phyloP scores from a whole-genome alignment of 345 rosid species.

The Lepidium sativum region DNA sequence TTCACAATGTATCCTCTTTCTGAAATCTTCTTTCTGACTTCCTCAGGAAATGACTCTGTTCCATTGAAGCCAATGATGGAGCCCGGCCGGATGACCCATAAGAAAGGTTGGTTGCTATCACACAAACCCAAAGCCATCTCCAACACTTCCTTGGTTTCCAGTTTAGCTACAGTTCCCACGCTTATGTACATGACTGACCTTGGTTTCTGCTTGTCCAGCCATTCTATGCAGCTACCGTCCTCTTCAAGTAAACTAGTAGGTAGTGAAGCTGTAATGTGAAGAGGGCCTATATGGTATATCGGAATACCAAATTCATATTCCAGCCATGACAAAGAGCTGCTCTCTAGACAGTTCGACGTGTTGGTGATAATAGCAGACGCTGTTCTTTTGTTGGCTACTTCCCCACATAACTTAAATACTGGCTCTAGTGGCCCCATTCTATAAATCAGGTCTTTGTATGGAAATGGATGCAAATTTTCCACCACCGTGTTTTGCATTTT shows the following conservation, averaged over 20 bases:
- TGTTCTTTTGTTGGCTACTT: constrained; percentile 1
- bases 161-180: constrained; percentile 37
- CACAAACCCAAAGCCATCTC: constrained; percentile 47
- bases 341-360: constrained; percentile 11
- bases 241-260: constrained; percentile 12
- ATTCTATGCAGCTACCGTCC: constrained; percentile 31
- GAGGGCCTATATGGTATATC: constrained; percentile 15
- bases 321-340: background rate
- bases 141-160: constrained; percentile 35
- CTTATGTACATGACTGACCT: constrained; percentile 46
- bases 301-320: constrained; percentile 7
- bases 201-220: constrained; percentile 32
- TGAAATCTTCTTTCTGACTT: constrained; percentile 10
- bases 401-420: background rate
- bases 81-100: constrained; percentile 53
- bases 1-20: constrained; percentile 38
- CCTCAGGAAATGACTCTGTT: constrained; percentile 6
- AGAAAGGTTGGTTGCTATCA: constrained; percentile 29
- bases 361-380: constrained; percentile 14
- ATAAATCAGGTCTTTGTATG: constrained; percentile 9
- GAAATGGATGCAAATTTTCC: constrained; percentile 10
- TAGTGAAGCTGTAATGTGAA: constrained; percentile 1
- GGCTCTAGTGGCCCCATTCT: background rate
- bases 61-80: constrained; percentile 18
- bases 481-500: background rate